Percentiles rank a stretch among this genome's conserved stretches.
phyloP scores from a whole-genome alignment of 257 asterid species.

The Cordia subcordata region DNA sequence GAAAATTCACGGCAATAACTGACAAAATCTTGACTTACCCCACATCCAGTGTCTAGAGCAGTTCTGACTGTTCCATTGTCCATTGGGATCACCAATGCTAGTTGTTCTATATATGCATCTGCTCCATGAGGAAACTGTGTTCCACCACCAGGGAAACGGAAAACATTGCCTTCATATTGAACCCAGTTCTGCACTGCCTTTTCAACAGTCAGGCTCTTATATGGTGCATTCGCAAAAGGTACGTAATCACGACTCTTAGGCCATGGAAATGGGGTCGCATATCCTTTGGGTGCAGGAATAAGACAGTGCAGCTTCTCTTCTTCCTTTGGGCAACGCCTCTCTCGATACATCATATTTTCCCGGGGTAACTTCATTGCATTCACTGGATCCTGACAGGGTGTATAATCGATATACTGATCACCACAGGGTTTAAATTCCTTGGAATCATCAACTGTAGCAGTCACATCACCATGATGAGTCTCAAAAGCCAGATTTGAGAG shows the following conservation, averaged over 20 bases:
- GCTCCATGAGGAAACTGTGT: conserved; percentile 45
- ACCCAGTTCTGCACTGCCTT: conserved; percentile 49
- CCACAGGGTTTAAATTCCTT: conserved; percentile 20
- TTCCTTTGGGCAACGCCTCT: conserved; percentile 42
- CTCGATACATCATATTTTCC: conserved; percentile 37
- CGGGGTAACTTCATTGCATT: conserved; percentile 40
- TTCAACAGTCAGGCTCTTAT: conserved; percentile 38
- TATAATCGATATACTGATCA: conserved; percentile 29
- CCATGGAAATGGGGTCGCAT: conserved; percentile 39
- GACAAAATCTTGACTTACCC: conserved; percentile 23
- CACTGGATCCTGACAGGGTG: conserved; percentile 43
- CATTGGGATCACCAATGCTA: conserved; percentile 37
- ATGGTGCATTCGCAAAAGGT: conserved; percentile 39
- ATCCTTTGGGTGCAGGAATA: conserved; percentile 43
- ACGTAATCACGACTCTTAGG: conserved; percentile 47
- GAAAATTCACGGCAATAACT: not conserved
- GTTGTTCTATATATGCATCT: conserved; percentile 40
- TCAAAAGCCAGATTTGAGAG: conserved; percentile 29
- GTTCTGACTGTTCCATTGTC: conserved; percentile 37
- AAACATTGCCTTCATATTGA: conserved; percentile 36
- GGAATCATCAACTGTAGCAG: conserved; percentile 11
- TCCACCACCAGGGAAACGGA: conserved; percentile 45
- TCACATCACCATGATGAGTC: conserved; percentile 31
- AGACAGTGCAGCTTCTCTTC: conserved; percentile 38
- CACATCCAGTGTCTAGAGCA: conserved; percentile 45